A percentile compares a stretch with the other conserved stretches of the same genome.
Conservation (phyloP, 2,329 filamentous ascomycete genomes). For the Ophiocordyceps camponoti-saundersi region DNA sequence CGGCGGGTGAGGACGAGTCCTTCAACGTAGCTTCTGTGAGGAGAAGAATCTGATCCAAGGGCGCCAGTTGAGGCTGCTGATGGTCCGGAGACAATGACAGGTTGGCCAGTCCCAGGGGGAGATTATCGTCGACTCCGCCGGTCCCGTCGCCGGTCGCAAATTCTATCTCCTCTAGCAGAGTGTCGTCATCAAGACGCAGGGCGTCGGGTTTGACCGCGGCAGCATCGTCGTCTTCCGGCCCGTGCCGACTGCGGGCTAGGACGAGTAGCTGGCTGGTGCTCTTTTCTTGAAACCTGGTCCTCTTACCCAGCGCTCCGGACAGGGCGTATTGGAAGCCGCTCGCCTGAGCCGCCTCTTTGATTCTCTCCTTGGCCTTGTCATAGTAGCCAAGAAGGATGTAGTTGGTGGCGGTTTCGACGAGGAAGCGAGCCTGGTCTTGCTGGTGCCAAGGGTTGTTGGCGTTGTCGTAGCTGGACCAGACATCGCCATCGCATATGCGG, state of each 20-base stretch:
- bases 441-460: slow-evolving; percentile 17
- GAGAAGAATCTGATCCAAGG: slow-evolving; percentile 80
- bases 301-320: slow-evolving; percentile 73
- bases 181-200: slow-evolving; percentile 78
- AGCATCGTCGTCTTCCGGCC: slow-evolving; percentile 8
- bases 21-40: slow-evolving; percentile 77
- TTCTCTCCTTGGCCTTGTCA: slow-evolving; percentile 51
- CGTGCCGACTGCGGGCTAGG: slow-evolving; percentile 55
- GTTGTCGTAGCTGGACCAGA: slow-evolving; percentile 14
- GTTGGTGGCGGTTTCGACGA: slow-evolving; percentile 69
- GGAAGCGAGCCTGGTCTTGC: slow-evolving; percentile 47
- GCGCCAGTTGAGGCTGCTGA: slow-evolving; percentile 71
- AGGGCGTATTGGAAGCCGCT: slow-evolving; percentile 68
- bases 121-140: slow-evolving; percentile 15
- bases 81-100: slow-evolving; percentile 60
- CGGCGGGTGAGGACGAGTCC: slow-evolving; percentile 67
- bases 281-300: slow-evolving; percentile 64
- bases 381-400: slow-evolving; percentile 75
- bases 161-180: slow-evolving; percentile 70
- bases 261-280: slow-evolving; percentile 82
- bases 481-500: slow-evolving; percentile 17
- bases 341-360: slow-evolving; percentile 48
- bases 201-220: slow-evolving; percentile 38
- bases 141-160: slow-evolving; percentile 41
- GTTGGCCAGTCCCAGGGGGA: slow-evolving; percentile 45